Base-by-base conservation (phyloP, 768 basidiomycete genomes). In the Suillus ampliporus region DNA sequence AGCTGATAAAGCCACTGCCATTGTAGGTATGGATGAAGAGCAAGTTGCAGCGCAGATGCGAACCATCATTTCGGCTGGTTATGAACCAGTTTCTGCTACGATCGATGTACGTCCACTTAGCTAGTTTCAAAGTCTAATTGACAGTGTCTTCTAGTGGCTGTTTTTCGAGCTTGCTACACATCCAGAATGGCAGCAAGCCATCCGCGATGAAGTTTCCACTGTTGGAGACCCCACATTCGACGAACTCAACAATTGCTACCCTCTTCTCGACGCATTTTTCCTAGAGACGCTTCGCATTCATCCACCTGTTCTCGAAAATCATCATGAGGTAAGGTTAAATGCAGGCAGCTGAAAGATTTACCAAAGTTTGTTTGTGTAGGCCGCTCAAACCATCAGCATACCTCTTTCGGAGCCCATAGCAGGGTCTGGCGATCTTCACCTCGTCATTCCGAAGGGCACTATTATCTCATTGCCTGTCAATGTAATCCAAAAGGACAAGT, bases 221-320 rank as follows among this genome's bases (percentile, higher is more conserved):
- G 77, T 80, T 26, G 74, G 74, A 15, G 79, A 86, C 51, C 80
- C 86, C 10, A 78, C 84, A 4, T 83, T 85, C 56, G 86, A 87
- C 47, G 76, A 80, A 31, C 68, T 88, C 59, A 83, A 81, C 58
- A 77, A 73, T 65, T 74, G 78, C 46, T 82, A 79, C 62, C 84
- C 86, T 1, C 76, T 88, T 47, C 78, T 91, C 19, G 84, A 90
- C 57, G 85, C 87, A 2, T 83, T 87, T 10, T 61, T 90, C 50
- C 83, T 84, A 67, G 88, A 89, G 71, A 84, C 84, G 4, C 74
- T 90, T 19, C 83, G 89, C 34, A 70, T 89, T 51, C 86, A 89
- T 67, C 83, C 88, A 19, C 80, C 87, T 1, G 81, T 90, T 38
- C 68, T 86, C 34, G 88, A 89, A 71, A 88, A 89, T 65, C 85